Evolutionary conservation across 108 stramenopile genomes (phyloP).

Genomic region (Skeletonema grethae): DNA sequence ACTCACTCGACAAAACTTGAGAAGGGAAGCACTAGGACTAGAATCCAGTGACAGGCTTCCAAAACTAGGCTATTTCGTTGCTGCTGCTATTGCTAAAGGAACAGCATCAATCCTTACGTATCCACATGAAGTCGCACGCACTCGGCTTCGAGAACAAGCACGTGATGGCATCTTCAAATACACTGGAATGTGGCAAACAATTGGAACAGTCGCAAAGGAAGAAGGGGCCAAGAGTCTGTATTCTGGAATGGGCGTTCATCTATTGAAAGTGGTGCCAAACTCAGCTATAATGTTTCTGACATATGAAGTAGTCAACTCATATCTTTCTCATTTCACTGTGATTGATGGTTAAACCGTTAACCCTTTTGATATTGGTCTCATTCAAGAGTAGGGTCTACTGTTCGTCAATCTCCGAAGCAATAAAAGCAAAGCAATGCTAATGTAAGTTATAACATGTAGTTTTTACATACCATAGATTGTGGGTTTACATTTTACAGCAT

Average conservation of each 20-base stretch:
- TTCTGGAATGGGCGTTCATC: constrained; percentile 90
- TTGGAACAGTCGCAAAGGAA: constrained; percentile 84
- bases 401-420: background rate
- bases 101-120: constrained; percentile 84
- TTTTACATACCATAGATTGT: background rate
- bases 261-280: constrained; percentile 93
- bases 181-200: constrained; percentile 92
- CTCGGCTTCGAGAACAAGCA: constrained; percentile 90
- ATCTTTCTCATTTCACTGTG: constrained; percentile 62
- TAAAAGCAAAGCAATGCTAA: background rate
- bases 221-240: constrained; percentile 87
- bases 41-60: constrained; percentile 69
- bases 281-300: constrained; percentile 93
- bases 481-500: constrained; percentile 2
- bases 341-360: constrained; percentile 32
- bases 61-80: constrained; percentile 66
- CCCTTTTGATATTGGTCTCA: background rate
- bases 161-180: constrained; percentile 90
- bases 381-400: background rate
- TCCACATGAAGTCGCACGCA: constrained; percentile 96
- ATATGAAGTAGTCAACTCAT: constrained; percentile 78
- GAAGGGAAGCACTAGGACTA: constrained; percentile 56
- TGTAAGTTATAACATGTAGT: constrained; percentile 1
- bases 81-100: constrained; percentile 85
- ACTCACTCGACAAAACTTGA: constrained; percentile 55